Base-by-base conservation (phyloP, 495 filamentous ascomycete species). In the Podospora bellae-mahoneyi region DNA sequence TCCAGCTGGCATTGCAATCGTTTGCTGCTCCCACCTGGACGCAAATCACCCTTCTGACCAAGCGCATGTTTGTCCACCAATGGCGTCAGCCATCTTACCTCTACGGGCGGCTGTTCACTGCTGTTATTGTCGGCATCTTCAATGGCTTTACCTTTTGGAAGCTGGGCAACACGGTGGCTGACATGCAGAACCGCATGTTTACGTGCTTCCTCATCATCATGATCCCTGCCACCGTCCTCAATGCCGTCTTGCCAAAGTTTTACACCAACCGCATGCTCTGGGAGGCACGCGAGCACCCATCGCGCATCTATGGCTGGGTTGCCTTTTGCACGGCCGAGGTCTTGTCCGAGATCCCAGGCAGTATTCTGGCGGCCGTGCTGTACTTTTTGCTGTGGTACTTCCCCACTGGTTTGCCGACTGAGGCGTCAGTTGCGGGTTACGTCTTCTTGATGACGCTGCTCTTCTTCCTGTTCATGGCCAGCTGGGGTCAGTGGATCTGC, bases 101-200 rank as follows among this genome's bases (percentile, higher is more conserved):
- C 16, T 91, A 90, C 73, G 88, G 89, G 3, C 84, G 86, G 67
- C 68, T 83, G 86, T 66, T 90, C 85, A 58, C 93, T 0, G 64
- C 77, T 2, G 68, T 83, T 6, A 66, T 81, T 20, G 61, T 77
- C 16, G 96, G 80, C 75, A 44, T 94, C 16, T 93, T 94, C 82
- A 92, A 91, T 76, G 90, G 91, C n/a, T 95, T 96, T 75, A 94
- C 93, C 18, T 96, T 95, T 81, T 95, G 85, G 81, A 82, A 88
- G 72, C 82, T 94, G 26, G 89, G 89, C 16, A 80, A 88, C 74
- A 85, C 83, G 1, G 78, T 91, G 3, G 81, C 84, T 44, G 89
- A 91, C 69, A 87, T 97, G 81, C 90, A 96, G 77, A 87, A 92
- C 77, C 86, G 89, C 68, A 88, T 96, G 84, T 94, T 95, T 84